A percentile compares a stretch with the other conserved stretches of the same genome.
Evolutionary conservation across 1,139 yeast species (phyloP).

Genomic region (Yamadazyma conglobata): DNA sequence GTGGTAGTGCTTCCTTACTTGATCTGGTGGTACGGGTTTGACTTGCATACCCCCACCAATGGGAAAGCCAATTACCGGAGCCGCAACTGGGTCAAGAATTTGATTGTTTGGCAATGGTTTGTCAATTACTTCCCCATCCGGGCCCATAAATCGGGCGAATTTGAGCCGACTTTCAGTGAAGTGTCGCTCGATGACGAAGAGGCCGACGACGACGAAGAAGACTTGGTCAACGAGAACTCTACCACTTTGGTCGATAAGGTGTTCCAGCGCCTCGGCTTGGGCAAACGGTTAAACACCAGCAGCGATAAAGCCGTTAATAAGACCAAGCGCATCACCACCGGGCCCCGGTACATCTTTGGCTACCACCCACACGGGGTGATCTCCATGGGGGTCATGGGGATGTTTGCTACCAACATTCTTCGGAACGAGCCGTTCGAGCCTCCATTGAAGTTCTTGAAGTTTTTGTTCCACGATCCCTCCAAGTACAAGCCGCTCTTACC

Average conservation of each 20-base stretch:
- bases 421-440: constrained; percentile 45
- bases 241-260: constrained; percentile 36
- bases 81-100: constrained; percentile 55
- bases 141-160: constrained; percentile 66
- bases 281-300: constrained; percentile 35
- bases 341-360: constrained; percentile 84
- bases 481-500: constrained; percentile 60
- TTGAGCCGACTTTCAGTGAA: constrained; percentile 69
- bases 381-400: constrained; percentile 88
- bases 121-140: constrained; percentile 77
- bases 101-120: constrained; percentile 69
- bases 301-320: constrained; percentile 12
- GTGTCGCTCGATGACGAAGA: constrained; percentile 20
- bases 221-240: constrained; percentile 37
- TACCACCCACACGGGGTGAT: constrained; percentile 97
- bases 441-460: constrained; percentile 51
- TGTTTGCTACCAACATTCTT: constrained; percentile 74
- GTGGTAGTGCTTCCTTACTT: constrained; percentile 50
- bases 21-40: constrained; percentile 56
- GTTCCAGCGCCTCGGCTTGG: constrained; percentile 36
- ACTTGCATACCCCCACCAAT: constrained; percentile 64
- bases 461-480: constrained; percentile 42
- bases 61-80: constrained; percentile 63
- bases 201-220: constrained; percentile 39
- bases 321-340: constrained; percentile 40